Base-by-base conservation (phyloP, 225 moss, liverwort and hornwort species). In the Asterella californica region DNA sequence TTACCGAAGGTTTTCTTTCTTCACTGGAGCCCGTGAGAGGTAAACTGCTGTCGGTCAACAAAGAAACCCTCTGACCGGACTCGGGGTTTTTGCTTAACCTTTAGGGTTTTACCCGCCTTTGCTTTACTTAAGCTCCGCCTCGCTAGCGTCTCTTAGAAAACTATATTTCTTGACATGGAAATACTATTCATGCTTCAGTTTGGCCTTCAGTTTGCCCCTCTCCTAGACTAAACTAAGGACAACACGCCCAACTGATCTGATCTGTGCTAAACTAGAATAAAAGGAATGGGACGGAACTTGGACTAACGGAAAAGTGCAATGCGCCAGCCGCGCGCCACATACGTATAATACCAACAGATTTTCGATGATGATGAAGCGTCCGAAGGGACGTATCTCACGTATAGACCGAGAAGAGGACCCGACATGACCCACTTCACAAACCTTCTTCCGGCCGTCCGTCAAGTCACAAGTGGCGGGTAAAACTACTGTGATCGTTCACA, bases 41-140 rank as follows among this genome's bases (percentile, higher is more conserved):
- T 59, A 61, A 61, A 76, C 76, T 60, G 36, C 59, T 59, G 76
- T 76, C 59, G 76, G 76, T 76, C 76, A 76, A 76, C 60, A 76
- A 55, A 60, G 76, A 60, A 76, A 60, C 34, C 59, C 37, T 76
- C 76, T 76, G 60, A 76, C 76, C 76, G 76, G 11, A 76, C 11
- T 37, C 4, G 75, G 48, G 71, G 67, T 50, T 76, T 55, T 38
- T 4, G 12, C 59, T 61, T 61, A 76, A 72, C 37, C 71, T 72
- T 72, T 72, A 46, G 57, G 55, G 55, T 55, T 75, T 59, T 54
- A 55, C 36, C 6, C 36, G 71, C 6, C 27, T 74, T 74, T 50
- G 10, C 46, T 46, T 17, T 46, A 47, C n/a, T 65, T 74, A 38
- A 9, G 0, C 27, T 74, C 9, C 47, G 11, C 47, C 12, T 37